These are phyloP conservation scores for Picea mariana DNA, from an alignment of 83 land plant species.

Conservation along the genomic window DNA sequence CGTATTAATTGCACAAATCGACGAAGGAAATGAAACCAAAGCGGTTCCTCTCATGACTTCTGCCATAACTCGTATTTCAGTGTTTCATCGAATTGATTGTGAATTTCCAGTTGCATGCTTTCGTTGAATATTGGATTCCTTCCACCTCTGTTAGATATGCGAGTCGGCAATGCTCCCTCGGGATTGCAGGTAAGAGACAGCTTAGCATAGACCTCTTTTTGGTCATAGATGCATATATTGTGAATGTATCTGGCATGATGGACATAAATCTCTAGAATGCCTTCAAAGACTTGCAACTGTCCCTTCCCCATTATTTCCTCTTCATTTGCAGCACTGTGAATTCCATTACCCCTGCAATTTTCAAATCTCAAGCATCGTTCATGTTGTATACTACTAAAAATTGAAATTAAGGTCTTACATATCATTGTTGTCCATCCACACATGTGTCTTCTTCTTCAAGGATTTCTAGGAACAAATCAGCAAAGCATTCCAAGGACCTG, in stretches of 20 bases:
- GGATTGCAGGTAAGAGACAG: slow-evolving; percentile 66
- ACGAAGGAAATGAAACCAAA: no score
- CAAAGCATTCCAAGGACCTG: no score
- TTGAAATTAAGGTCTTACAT: no score
- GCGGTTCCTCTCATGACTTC: slow-evolving; percentile 67
- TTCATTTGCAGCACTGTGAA: not conserved
- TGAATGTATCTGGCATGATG: slow-evolving; percentile 66
- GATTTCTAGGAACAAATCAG: no score
- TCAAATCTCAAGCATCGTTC: not conserved
- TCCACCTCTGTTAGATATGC: slow-evolving; percentile 69
- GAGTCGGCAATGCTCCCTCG: slow-evolving; percentile 47
- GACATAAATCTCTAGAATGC: slow-evolving; percentile 45
- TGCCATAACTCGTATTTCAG: slow-evolving; percentile 78
- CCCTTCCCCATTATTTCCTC: slow-evolving; percentile 1
- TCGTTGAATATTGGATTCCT: slow-evolving; percentile 85
- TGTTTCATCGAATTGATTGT: slow-evolving; percentile 36
- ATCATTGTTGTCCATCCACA: no score
- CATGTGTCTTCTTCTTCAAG: no score
- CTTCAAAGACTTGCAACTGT: slow-evolving; percentile 14
- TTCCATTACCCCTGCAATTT: not conserved
- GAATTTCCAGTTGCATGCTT: slow-evolving; percentile 43
- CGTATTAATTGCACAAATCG: no score
- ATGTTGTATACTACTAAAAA: not conserved
- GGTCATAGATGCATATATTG: slow-evolving; percentile 79
- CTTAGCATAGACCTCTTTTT: slow-evolving; percentile 89